These are phyloP conservation scores for Neohortaea acidophila DNA, from an alignment of 495 filamentous ascomycete genomes.

Conservation along the genomic window DNA sequence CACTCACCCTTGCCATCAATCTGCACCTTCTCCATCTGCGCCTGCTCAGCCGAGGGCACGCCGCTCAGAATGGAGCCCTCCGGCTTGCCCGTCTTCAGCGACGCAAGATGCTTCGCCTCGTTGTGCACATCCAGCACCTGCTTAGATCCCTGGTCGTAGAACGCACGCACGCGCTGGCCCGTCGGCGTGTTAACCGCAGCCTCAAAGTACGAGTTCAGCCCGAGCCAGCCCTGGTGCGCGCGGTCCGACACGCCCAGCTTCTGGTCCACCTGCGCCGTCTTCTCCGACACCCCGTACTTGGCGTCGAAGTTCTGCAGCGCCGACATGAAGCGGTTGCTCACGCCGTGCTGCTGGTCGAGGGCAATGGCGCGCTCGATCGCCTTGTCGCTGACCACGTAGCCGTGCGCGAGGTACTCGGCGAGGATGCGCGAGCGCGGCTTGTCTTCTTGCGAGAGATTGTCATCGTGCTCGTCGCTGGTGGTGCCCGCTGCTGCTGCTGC, in stretches of 20 bases:
- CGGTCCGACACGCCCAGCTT: conserved; percentile 57
- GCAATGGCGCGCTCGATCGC: conserved; percentile 72
- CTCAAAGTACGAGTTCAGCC: conserved; percentile 74
- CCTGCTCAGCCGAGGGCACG: conserved; percentile 17
- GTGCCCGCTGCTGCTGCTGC: conserved; percentile 29
- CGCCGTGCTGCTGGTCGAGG: conserved; percentile 80
- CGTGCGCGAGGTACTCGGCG: conserved; percentile 89
- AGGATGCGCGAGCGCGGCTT: conserved; percentile 86
- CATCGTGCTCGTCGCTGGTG: conserved; percentile 36
- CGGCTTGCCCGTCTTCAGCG: conserved; percentile 59
- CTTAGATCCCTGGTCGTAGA: conserved; percentile 67
- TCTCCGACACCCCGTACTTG: conserved; percentile 66
- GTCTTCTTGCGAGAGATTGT: conserved; percentile 77
- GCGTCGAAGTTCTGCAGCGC: conserved; percentile 62
- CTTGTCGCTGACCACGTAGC: conserved; percentile 75
- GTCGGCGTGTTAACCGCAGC: conserved; percentile 74
- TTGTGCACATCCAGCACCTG: conserved; percentile 84
- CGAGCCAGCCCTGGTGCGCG: conserved; percentile 46
- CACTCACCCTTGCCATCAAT: conserved; percentile 20
- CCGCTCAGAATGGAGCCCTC: conserved; percentile 25
- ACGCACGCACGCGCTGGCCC: conserved; percentile 67
- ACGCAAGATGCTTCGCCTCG: conserved; percentile 74
- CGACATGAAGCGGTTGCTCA: conserved; percentile 58
- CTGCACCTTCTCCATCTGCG: conserved; percentile 19
- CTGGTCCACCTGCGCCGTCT: conserved; percentile 57